These are phyloP conservation scores for Ogataea sp. DNA, from an alignment of 805 yeast species.

Conservation along the genomic window DNA sequence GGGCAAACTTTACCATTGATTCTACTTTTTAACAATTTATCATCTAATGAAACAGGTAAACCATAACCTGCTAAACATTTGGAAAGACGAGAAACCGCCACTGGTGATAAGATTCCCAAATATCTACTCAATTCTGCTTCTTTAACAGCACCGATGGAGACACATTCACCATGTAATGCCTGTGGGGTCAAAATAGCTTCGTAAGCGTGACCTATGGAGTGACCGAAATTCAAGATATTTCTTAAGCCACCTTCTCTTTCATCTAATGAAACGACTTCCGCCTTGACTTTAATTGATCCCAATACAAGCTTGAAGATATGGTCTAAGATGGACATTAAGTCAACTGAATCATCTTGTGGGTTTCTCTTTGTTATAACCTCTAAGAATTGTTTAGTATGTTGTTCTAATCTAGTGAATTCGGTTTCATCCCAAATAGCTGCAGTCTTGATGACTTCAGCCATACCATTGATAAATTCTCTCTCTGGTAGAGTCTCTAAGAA, in stretches of 20 bases:
- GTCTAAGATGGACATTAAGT: constrained; percentile 60
- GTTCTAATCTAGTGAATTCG: constrained; percentile 81
- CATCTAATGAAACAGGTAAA: constrained; percentile 73
- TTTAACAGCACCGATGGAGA: constrained; percentile 89
- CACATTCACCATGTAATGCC: constrained; percentile 97
- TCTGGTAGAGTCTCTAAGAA: constrained; percentile 85
- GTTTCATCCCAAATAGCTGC: constrained; percentile 95
- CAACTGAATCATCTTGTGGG: constrained; percentile 41
- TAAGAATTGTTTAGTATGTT: constrained; percentile 61
- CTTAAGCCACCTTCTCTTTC: constrained; percentile 94
- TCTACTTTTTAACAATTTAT: constrained; percentile 60
- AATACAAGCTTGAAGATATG: constrained; percentile 72
- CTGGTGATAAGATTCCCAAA: constrained; percentile 80
- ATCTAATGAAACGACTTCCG: constrained; percentile 87
- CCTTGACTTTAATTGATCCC: constrained; percentile 85
- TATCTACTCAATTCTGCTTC: constrained; percentile 96
- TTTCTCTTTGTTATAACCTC: constrained; percentile 45
- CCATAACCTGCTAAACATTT: constrained; percentile 82
- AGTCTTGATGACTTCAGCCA: constrained; percentile 97
- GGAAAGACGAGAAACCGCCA: constrained; percentile 84
- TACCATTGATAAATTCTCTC: constrained; percentile 94
- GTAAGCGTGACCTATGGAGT: constrained; percentile 95
- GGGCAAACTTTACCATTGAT: constrained; percentile 66
- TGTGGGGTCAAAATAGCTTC: constrained; percentile 97
- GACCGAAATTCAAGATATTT: constrained; percentile 91